Evolutionary conservation across 305 asterid species (phyloP), one percentile per base, ranked within the genome.

Genomic region (Plantago coronopus): DNA sequence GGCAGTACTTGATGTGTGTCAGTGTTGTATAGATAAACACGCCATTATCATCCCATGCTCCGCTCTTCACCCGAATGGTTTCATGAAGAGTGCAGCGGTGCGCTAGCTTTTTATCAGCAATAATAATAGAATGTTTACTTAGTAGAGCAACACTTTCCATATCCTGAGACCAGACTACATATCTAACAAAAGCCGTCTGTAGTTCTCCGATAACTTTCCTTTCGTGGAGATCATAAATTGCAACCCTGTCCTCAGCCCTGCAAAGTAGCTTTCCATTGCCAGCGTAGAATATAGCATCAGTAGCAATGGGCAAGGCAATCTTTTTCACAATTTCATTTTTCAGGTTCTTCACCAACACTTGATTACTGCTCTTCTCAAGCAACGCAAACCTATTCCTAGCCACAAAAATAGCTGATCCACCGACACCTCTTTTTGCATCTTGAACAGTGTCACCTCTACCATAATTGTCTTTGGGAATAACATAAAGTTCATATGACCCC

Each of bases 341-440:
- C 40, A 74, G 72, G 66, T 79, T 75, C 71, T 79, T 79, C 60
- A 79, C 81, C 71, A 79, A 61, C 65, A 72, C 81, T 49, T 72
- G 69, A 68, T 79, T 79, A 74, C 65, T 75, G 75, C 77, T 75
- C 71, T 79, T 79, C 65, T 75, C 80, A 48, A 89, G 95, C 69
- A 89, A 95, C 15, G 97, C 97, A 74, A 87, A 87, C 69, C 95
- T 78, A 68, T 89, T 89, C 57, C 97, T 80, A 69, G 95, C 94
- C 48, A 89, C 79, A 67, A 89, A 89, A 69, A 89, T 86, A 0
- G 97, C 95, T 7, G 95, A 87, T 18, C 95, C 97, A 21, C 97
- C 97, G 51, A 60, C 38, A 59, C 97, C 97, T 69, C 88, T 75
- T 87, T 76, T 89, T 54, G 97, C 88, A 34, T 89, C 97, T 71